Base-by-base conservation (phyloP, 192 early-diverging fungal genomes). In the Backusella macrospora region DNA sequence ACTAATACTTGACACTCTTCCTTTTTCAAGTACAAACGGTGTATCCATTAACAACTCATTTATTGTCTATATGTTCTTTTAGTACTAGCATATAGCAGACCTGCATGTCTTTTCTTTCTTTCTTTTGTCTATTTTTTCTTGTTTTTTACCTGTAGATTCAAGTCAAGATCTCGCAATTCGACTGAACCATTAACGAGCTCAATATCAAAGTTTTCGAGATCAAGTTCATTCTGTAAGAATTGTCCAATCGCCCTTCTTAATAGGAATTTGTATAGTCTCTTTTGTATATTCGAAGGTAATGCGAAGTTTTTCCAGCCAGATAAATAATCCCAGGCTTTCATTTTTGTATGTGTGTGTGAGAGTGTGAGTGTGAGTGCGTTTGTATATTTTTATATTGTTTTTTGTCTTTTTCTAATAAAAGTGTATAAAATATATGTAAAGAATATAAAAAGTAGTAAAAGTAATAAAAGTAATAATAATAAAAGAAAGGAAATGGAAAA, bases 201-300 rank as follows among this genome's bases (percentile, higher is more conserved):
- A 43, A 96, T 90, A 74, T 96, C 95, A 70, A 95, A 87, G 75
- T 94, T 89, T 45, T 93, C 93, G 64, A 91, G 85, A 63, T 93
- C 88, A 37, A 94, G 82, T 26, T 94, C 88, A 66, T 85, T 79
- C 15, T 90, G 88, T 45, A 96, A 83, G 72, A 96, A 95, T 76
- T 92, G 92, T 8, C 95, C 95, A 46, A 97, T 87, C 10, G 95
- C 90, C 67, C 88, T 88, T 64, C 91, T 87, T 39, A 96, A 80
- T 29, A 95, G 80, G 73, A 92, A 96, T 77, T 93, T 95, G 63
- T 92, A 86, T 40, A 96, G 85, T 39, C 92, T 85, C 78, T 95
- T 95, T 75, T 96, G 94, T 73, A 96, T 85, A 39, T 89, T 87
- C 55, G 86, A 83, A 63, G 92, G 90, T 23, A 90, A 81, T 8